Percentiles rank a stretch among this genome's conserved stretches.
phyloP scores from a whole-genome alignment of 352 stramenopile species.

The Pythium oligandrum region DNA sequence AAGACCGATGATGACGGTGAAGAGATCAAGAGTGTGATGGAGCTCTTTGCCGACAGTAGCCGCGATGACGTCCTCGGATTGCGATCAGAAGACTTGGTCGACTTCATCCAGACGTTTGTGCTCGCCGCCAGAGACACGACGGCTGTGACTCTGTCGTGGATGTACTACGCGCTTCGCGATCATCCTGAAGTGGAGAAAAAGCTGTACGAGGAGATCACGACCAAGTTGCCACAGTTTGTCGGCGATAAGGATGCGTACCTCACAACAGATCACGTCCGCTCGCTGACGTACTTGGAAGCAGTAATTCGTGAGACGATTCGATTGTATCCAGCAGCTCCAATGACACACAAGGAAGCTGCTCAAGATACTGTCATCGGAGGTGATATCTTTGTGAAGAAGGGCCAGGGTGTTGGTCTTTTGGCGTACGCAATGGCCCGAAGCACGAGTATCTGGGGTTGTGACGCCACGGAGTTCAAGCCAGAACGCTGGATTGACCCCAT shows the following conservation, averaged over 20 bases:
- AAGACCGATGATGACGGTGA: conserved; percentile 28
- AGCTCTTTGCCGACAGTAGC: conserved; percentile 8
- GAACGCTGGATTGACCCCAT: conserved; percentile 33
- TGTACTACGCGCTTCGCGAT: conserved; percentile 56
- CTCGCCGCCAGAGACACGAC: conserved; percentile 70
- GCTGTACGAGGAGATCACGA: conserved; percentile 37
- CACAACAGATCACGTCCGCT: conserved; percentile 37
- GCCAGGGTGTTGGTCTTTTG: conserved; percentile 18
- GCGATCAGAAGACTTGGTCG: conserved; percentile 44
- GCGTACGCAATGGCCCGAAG: conserved; percentile 28
- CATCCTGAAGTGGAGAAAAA: conserved; percentile 42
- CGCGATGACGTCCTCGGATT: conserved; percentile 11
- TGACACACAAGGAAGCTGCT: conserved; percentile 51
- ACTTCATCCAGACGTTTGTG: conserved; percentile 64
- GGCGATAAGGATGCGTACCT: conserved; percentile 18
- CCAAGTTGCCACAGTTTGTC: not conserved
- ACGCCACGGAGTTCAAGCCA: conserved; percentile 44
- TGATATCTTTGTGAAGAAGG: conserved; percentile 15
- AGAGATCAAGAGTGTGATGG: conserved; percentile 7
- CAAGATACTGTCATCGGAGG: conserved; percentile 40
- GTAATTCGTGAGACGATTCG: conserved; percentile 51
- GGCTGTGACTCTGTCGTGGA: conserved; percentile 56
- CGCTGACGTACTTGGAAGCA: conserved; percentile 47
- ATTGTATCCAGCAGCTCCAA: conserved; percentile 46
- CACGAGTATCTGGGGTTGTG: conserved; percentile 27